Evolutionary conservation across 257 asterid species (phyloP).

Genomic region (Euphrasia confusa): DNA sequence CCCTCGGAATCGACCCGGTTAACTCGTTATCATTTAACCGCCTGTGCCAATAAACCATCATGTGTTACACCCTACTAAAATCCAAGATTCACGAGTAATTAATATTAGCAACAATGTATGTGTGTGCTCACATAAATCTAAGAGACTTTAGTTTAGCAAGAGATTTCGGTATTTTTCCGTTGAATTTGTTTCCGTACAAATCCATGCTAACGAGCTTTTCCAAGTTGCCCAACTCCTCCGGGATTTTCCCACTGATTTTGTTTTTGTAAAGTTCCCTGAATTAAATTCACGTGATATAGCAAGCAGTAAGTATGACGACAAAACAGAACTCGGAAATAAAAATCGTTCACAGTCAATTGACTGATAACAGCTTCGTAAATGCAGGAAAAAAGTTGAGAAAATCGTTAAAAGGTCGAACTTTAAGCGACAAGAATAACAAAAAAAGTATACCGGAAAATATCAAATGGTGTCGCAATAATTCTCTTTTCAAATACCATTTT

Average conservation of each 20-base stretch:
- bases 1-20: slow-evolving; percentile 83
- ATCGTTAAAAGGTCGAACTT: not conserved
- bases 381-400: not conserved
- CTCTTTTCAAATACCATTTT: not conserved
- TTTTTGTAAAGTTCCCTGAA: slow-evolving; percentile 6
- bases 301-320: not conserved
- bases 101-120: not conserved
- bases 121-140: not conserved
- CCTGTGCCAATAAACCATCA: not conserved
- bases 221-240: slow-evolving; percentile 2
- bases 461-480: not conserved
- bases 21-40: slow-evolving; percentile 74
- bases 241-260: not conserved
- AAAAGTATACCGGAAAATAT: not conserved
- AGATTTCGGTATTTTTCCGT: not conserved
- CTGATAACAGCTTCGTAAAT: not conserved
- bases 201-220: slow-evolving; percentile 4
- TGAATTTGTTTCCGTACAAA: not conserved
- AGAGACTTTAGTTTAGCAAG: not conserved
- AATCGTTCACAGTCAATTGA: not conserved
- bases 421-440: not conserved
- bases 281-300: not conserved
- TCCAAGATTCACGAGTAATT: not conserved
- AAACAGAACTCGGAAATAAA: not conserved
- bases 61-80: not conserved